These are phyloP conservation scores for Penicillium turbatum DNA, from an alignment of 495 filamentous ascomycete species.

Conservation along the genomic window DNA sequence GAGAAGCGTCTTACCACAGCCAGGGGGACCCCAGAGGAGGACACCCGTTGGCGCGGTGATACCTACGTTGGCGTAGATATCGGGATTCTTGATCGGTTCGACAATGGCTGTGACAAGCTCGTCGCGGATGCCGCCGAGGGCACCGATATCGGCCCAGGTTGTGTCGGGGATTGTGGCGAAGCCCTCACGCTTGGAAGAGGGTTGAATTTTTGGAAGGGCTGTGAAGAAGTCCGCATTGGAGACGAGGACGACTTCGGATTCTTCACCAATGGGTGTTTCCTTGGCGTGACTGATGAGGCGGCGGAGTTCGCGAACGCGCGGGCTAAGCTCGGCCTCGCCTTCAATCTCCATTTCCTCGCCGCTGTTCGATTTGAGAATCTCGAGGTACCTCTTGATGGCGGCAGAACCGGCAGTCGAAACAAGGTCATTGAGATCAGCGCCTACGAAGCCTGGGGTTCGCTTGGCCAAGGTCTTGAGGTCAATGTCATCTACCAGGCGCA, in stretches of 20 bases:
- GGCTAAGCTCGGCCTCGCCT: constrained; percentile 32
- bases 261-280: constrained; percentile 44
- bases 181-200: constrained; percentile 90
- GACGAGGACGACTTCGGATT: constrained; percentile 43
- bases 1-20: constrained; percentile 94
- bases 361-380: constrained; percentile 48
- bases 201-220: constrained; percentile 82
- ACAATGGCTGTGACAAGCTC: constrained; percentile 86
- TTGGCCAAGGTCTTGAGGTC: constrained; percentile 79
- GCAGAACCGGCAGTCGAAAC: constrained; percentile 69
- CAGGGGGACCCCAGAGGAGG: constrained; percentile 93
- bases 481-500: constrained; percentile 65
- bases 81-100: constrained; percentile 82
- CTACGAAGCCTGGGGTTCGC: constrained; percentile 89
- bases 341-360: constrained; percentile 54
- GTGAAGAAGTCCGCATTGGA: constrained; percentile 65
- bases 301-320: constrained; percentile 46
- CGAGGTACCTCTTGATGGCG: constrained; percentile 57
- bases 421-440: constrained; percentile 84
- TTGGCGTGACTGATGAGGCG: constrained; percentile 53
- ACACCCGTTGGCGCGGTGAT: constrained; percentile 87
- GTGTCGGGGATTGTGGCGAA: constrained; percentile 98
- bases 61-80: constrained; percentile 73
- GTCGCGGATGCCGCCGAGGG: constrained; percentile 71
- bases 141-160: constrained; percentile 91